Evolutionary conservation across 768 basidiomycete genomes (phyloP), one percentile per base, ranked within the genome.

Genomic region (Leccinum olivaceopallidum): DNA sequence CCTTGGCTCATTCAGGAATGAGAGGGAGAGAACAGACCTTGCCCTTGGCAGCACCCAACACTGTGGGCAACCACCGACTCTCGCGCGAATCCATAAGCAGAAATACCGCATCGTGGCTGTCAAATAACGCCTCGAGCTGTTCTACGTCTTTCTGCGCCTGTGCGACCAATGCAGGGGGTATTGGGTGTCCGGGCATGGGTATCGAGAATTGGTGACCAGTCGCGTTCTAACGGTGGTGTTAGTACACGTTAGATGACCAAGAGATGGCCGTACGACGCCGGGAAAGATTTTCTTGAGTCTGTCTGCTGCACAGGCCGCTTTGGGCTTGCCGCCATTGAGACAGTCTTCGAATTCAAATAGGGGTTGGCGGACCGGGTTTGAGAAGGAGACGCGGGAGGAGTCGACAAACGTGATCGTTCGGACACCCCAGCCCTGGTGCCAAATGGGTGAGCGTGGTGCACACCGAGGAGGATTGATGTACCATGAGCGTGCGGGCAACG

Each of bases 71-170:
- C 97, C 97, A 99, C 50, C 97, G 77, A 66, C 93, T 95, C 75
- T 99, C 97, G 37, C 96, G 80, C n/a, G 95, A 98, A 71, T 98
- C 97, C 97, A 98, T 98, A 24, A 98, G 80, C 34, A 98, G 78
- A 74, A 95, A 98, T 4, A 98, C 81, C 0, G 81, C 95, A 69
- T 99, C 97, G 69, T 99, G 96, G 18, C 81, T 78, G 32, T 90
- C 87, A 59, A 98, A 81, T 16, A 98, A 82, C 26, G 80, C 72
- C 67, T 95, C 94, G 9, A 99, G 82, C 65, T 80, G 78, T 34
- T 76, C 75, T 1, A 98, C 86, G 63, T 94, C 88, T n/a, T 79
- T 78, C 69, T 84, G 81, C 0, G 84, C 79, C 66, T 87, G 83
- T 3, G 80, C 81, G 5, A 87, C 71, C 0, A 80, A 81, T 0